Base-by-base conservation (phyloP, 2,329 filamentous ascomycete species). In the Xylariaceae sp. region DNA sequence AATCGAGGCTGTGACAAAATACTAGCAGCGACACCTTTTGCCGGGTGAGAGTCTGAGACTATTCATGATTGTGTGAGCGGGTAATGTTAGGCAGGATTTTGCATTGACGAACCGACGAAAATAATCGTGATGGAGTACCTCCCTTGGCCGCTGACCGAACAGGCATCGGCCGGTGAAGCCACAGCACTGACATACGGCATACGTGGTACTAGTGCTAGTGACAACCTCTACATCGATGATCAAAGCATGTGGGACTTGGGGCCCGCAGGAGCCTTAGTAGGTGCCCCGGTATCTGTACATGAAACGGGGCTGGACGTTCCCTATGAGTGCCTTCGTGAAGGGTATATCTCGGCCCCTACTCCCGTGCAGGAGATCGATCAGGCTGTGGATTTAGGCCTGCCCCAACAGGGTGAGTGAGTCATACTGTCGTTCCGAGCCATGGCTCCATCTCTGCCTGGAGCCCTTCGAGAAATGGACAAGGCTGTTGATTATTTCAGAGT, bases 321-420 rank as follows among this genome's bases (percentile, higher is more conserved):
- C 21, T 24, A 24, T 24, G 21, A 24, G 6, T 7, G 21, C 7
- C 21, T 11, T 11, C 11, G 21, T 24, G 21, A 24, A 24, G 7
- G 11, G 11, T 24, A 24, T 24, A 24, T 11, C 7, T 7, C 21
- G 6, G 7, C 11, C 21, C 21, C 21, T 24, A 11, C 7, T 11
- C 7, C 21, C 21, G 21, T 24, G 21, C 21, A 7, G 11, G 21
- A 11, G 6, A 24, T n/a, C n/a, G n/a, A 24, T 11, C 21, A 24
- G 21, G 21, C 21, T 24, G 21, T 24, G 21, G 21, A 24, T 24
- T 7, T 24, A 11, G 21, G 11, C 7, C 7, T 6, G 21, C 6
- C 7, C 21, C 21, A 11, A 24, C 6, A 11, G 23, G 40, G 29
- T 47, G 37, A 47, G 43, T 47, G 37, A 47, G 43, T 46, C 44